Base-by-base conservation (phyloP, 495 filamentous ascomycete species). In the Chaetomium cochliodes region DNA sequence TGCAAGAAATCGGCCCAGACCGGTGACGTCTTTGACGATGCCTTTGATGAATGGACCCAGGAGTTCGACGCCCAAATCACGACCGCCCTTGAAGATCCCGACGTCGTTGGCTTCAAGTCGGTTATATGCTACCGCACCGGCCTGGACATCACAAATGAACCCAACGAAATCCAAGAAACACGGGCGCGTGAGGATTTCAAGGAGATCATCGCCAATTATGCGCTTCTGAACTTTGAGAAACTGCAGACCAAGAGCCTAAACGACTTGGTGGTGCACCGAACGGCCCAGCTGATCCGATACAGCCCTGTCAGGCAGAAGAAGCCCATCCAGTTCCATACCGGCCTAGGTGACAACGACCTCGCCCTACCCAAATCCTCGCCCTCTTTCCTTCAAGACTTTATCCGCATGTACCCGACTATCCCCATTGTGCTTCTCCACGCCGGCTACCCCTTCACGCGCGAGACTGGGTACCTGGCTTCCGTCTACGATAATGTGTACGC, bases 281-380 rank as follows among this genome's bases (percentile, higher is more conserved):
- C 70, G 25, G 88, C 80, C 7, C 69, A 74, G 39, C 61, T 85
- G 15, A 83, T 90, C 42, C 73, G 75, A 9, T 76, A 81, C 49
- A 73, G 67, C 26, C 51, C 26, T 64, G 63, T 66, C 61, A 67
- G 61, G 28, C 72, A 70, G 15, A 82, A 78, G 63, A 94, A 94
- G 69, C 91, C 92, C 1, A 72, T 97, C 33, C 92, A 96, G 69
- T 90, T 97, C 63, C 92, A 96, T 69, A 93, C 91, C 0, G 92
- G 92, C 0, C 80, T 96, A 1, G 92, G 92, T 0, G 92, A 96
- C 68, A 91, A 88, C 66, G 91, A 96, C 74, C 88, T 96, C 58
- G 84, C 79, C 6, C 79, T 96, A 9, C 70, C 84, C 0, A 82
- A 80, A 56, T 84, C 91, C 0, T 93, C 92, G 60, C 92, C 92